Evolutionary conservation across 2,329 filamentous ascomycete species (phyloP), one percentile per base, ranked within the genome.

Genomic region (Gaeumannomyces tritici): DNA sequence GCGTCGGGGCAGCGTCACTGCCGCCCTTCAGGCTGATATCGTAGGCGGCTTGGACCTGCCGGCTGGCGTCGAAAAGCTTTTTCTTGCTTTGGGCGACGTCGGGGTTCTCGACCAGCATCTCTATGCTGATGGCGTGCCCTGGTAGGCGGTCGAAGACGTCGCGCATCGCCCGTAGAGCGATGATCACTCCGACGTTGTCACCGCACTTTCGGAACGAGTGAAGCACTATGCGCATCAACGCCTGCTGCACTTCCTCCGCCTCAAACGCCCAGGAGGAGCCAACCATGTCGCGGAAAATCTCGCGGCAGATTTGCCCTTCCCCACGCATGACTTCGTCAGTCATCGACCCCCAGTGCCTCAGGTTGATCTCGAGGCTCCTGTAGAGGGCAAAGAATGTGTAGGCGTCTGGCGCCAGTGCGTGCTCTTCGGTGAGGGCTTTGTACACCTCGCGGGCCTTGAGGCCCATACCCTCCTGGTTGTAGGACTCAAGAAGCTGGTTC

Each of bases 401-500:
- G 0, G 86, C 78, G 66, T 91, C 87, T 0, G 88, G 87, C 60
- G 77, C 73, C 55, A 89, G 57, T 15, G 26, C 71, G 35, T 73
- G 75, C 29, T 79, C 73, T 12, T 72, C 67, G 33, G 82, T 80
- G 70, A 90, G 80, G 24, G 75, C 72, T 12, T 75, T 71, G 71
- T 86, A 90, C 33, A 86, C 78, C 3, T 74, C 70, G 67, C 82
- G 79, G 0, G 89, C 83, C 60, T 81, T 76, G 28, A 75, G 72
- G 57, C 80, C 77, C 61, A 84, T 77, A 60, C 83, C 83, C 63
- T 82, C 81, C 64, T 86, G 82, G 58, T 89, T 79, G 65, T 87
- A 82, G 8, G 86, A 84, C 64, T 86, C 84, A 29, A 95, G 82
- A 27, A 93, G 76, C 70, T 92, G 88, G 73, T 93, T 95, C 80